These are phyloP conservation scores for Umbellularia californica DNA, from an alignment of 164 flowering plant species.

Conservation along the genomic window DNA sequence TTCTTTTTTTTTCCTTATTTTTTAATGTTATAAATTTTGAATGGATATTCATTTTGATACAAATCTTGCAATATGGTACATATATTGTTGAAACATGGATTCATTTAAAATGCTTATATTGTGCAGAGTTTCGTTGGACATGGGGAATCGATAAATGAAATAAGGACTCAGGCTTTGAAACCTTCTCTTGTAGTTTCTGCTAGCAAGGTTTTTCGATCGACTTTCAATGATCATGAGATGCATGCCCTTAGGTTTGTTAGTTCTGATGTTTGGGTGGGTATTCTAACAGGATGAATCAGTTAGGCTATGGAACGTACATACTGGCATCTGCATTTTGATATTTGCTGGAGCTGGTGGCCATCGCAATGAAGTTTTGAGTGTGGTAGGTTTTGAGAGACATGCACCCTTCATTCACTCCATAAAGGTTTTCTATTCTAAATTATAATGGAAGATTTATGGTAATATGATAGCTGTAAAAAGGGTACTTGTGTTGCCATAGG, in stretches of 20 bases:
- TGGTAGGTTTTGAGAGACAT: constrained; percentile 40
- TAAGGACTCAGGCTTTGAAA: constrained; percentile 82
- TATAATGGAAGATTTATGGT: background rate
- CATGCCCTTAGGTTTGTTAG: background rate
- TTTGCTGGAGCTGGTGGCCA: constrained; percentile 99
- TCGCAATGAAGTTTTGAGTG: constrained; percentile 96
- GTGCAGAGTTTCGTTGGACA: constrained; percentile 96
- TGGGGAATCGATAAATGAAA: constrained; percentile 95
- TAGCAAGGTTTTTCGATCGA: constrained; percentile 59
- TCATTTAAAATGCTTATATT: constrained; percentile 6
- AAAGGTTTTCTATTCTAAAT: background rate
- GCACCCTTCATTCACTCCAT: background rate
- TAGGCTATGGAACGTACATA: constrained; percentile 92
- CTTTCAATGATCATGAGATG: background rate
- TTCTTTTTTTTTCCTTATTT: background rate
- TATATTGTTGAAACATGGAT: background rate
- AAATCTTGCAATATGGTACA: background rate
- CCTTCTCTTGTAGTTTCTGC: constrained; percentile 92
- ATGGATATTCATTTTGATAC: background rate
- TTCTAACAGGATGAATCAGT: constrained; percentile 89
- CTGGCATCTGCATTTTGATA: constrained; percentile 91
- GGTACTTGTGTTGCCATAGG: constrained; percentile 40
- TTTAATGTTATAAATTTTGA: background rate
- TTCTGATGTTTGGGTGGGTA: constrained; percentile 4
- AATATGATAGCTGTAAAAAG: constrained; percentile 1